phyloP scores from a whole-genome alignment of 2,329 filamentous ascomycete species.

The Erysiphe pulchra region DNA sequence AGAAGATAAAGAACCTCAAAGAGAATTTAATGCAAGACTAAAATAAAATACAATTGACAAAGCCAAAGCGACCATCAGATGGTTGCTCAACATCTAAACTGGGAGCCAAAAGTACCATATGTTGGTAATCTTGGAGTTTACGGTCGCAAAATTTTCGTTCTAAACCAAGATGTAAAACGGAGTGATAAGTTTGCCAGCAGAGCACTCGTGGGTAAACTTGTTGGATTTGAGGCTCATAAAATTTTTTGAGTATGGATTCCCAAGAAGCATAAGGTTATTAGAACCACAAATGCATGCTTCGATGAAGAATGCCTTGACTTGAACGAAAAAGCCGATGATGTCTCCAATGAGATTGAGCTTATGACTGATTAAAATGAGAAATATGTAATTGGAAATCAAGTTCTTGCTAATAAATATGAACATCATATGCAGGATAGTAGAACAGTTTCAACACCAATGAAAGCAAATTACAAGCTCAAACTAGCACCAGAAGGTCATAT shows the following conservation, averaged over 20 bases:
- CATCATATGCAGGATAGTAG: background rate
- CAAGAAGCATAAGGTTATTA: background rate
- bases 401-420: background rate
- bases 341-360: background rate
- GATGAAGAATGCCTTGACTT: background rate
- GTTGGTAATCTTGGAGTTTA: background rate
- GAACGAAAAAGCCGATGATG: too few relatives aligned
- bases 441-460: background rate
- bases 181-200: background rate
- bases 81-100: background rate
- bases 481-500: background rate
- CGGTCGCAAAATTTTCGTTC: background rate
- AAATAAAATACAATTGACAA: too few relatives aligned
- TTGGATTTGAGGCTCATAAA: background rate
- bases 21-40: too few relatives aligned
- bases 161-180: background rate
- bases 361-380: background rate
- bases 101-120: background rate
- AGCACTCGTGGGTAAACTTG: background rate
- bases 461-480: background rate
- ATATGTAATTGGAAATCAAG: background rate
- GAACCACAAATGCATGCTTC: background rate
- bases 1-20: too few relatives aligned
- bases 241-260: background rate
- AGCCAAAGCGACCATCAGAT: too few relatives aligned